Conservation (phyloP, 176 grass and related monocot genomes). For the Rhipidocladum racemiflorum region DNA sequence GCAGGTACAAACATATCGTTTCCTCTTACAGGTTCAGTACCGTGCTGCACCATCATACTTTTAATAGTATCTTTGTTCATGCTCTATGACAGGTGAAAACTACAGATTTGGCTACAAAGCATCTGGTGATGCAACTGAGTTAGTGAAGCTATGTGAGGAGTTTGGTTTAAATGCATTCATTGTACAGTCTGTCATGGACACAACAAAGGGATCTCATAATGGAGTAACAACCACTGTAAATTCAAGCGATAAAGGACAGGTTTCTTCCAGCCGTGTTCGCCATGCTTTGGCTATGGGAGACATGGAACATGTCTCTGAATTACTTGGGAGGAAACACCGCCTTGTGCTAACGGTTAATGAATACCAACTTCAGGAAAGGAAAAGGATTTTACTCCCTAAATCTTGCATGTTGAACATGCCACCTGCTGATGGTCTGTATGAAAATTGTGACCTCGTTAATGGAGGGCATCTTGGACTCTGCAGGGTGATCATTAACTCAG, state of each 20-base stretch:
- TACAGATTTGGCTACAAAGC: constrained; percentile 99
- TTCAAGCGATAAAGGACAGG: constrained; percentile 79
- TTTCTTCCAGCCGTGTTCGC: constrained; percentile 82
- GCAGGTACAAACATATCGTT: constrained; percentile 62
- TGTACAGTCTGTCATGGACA: constrained; percentile 52
- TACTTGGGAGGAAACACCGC: constrained; percentile 84
- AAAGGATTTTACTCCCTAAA: constrained; percentile 40
- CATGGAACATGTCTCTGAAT: constrained; percentile 66
- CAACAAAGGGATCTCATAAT: constrained; percentile 43
- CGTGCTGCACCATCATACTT: not conserved
- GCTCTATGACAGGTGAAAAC: constrained; percentile 70
- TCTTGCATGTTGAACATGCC: constrained; percentile 78
- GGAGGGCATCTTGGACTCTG: constrained; percentile 42
- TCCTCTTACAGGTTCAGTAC: constrained; percentile 20
- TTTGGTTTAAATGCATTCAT: constrained; percentile 54
- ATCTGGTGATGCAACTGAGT: constrained; percentile 74
- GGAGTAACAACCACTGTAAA: constrained; percentile 43
- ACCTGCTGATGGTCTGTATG: constrained; percentile 50
- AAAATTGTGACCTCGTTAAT: constrained; percentile 53
- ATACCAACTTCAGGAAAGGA: constrained; percentile 30
- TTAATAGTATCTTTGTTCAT: constrained; percentile 26
- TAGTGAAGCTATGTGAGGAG: constrained; percentile 51
- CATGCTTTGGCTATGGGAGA: constrained; percentile 67
- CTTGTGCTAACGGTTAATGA: constrained; percentile 55
- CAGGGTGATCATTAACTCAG: constrained; percentile 46